Base-by-base conservation (phyloP, 129 eudicot species). In the Glebionis coronaria region DNA sequence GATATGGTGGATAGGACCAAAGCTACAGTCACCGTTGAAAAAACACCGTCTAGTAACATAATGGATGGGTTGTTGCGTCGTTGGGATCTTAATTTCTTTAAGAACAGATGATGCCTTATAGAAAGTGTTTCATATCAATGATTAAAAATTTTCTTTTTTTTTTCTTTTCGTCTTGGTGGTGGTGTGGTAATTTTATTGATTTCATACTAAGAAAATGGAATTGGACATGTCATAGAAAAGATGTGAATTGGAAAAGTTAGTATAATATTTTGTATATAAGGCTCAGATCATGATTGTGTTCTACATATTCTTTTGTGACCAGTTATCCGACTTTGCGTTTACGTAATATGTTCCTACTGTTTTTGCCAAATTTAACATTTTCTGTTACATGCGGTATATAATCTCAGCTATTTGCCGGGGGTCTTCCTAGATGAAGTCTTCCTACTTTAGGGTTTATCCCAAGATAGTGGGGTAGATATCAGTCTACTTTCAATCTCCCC, bases 31-130 rank as follows among this genome's bases (percentile, higher is more conserved):
- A 83, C 93, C 3, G 95, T 86, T 42, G 98, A 63, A 71, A 92
- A 73, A 69, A 84, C 45, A 76, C 88, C 87, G 11, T 31, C 90
- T 20, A 79, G 57, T 73, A 88, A 88, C 68, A 84, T 92, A 57
- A 82, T 93, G 82, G 98, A 93, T 18, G 96, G 98, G 16, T 68
- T 88, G 71, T 74, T 84, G 31, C 87, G 87, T 57, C 95, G 98
- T 72, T 88, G 97, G 98, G 97, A 93, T 85, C 80, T 85, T 75
- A 84, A 79, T 71, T 88, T 88, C 80, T 88, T 88, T 61, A 75
- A 80, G 19, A 84, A 78, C 78, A 85, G 76, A 75, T 84, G 78
- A 46, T 20, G 52, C 14, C 27, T 56, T 38, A 28, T 77, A 46
- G 78, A 12, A 66, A 67, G 67, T 38, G 73, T 73, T 40, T 54